Evolutionary conservation across 2,329 filamentous ascomycete genomes (phyloP).

Genomic region (Pezicula radicicola): DNA sequence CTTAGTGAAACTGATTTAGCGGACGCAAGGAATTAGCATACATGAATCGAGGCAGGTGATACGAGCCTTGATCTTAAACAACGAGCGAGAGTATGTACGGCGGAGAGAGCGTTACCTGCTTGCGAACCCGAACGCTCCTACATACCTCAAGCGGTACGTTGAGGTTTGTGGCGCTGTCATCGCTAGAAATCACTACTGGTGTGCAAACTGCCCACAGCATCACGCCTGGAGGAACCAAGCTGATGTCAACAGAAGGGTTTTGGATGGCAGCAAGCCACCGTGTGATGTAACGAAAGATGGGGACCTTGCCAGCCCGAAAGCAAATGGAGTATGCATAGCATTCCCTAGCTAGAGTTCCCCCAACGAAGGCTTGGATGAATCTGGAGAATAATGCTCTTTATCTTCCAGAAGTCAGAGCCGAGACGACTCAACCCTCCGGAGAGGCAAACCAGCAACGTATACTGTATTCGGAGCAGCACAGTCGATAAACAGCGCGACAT

Average conservation of each 20-base stretch:
- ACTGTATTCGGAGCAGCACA: conserved; percentile 31
- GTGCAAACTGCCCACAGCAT: background rate
- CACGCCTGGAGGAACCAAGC: background rate
- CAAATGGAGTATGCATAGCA: too few relatives aligned
- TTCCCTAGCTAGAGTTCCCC: too few relatives aligned
- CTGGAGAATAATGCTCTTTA: background rate
- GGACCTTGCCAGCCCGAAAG: background rate
- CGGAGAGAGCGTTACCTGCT: background rate
- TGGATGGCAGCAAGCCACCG: background rate
- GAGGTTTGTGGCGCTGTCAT: background rate
- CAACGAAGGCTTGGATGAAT: too few relatives aligned
- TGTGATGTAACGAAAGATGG: background rate
- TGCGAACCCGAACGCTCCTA: background rate
- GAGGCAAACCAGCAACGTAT: conserved; percentile 31
- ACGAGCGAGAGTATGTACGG: background rate
- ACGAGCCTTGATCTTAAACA: background rate
- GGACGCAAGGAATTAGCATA: background rate
- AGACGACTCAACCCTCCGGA: conserved; percentile 29
- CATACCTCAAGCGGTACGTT: background rate
- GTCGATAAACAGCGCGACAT: conserved; percentile 33
- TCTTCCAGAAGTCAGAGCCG: conserved; percentile 33
- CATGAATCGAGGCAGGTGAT: background rate
- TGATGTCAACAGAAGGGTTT: background rate
- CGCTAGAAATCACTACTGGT: background rate
- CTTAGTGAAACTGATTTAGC: background rate